Evolutionary conservation across 805 yeast genomes (phyloP).

Genomic region (Lachancea mirantina): DNA sequence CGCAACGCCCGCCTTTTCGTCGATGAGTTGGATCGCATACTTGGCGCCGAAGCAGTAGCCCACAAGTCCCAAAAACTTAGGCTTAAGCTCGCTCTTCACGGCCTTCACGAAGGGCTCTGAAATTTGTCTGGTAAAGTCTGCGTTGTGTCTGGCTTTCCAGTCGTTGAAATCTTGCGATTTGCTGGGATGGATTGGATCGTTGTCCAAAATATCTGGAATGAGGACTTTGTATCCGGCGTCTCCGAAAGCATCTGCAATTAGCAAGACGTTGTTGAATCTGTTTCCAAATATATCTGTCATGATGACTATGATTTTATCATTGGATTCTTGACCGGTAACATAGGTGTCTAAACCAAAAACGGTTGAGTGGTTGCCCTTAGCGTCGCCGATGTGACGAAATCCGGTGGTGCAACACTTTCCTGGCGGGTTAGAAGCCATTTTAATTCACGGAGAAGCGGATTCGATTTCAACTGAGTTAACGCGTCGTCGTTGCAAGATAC

Average conservation of each 20-base stretch:
- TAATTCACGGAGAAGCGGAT: no score
- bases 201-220: conserved; percentile 67
- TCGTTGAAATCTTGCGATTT: conserved; percentile 25
- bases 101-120: conserved; percentile 41
- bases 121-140: conserved; percentile 41
- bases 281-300: conserved; percentile 67
- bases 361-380: conserved; percentile 38
- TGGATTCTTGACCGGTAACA: conserved; percentile 39
- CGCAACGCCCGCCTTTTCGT: conserved; percentile 32
- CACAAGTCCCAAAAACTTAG: conserved; percentile 47
- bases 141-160: conserved; percentile 54
- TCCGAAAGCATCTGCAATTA: conserved; percentile 64
- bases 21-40: conserved; percentile 46
- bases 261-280: conserved; percentile 45
- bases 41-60: conserved; percentile 89
- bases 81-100: conserved; percentile 39
- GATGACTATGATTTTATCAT: conserved; percentile 49
- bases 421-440: no score
- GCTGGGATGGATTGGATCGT: conserved; percentile 37
- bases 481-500: no score
- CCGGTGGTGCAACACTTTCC: conserved; percentile 41
- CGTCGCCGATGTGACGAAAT: conserved; percentile 43
- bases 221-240: conserved; percentile 55
- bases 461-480: no score
- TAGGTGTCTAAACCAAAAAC: conserved; percentile 42